A percentile compares a stretch with the other conserved stretches of the same genome.
phyloP scores from a whole-genome alignment of 495 filamentous ascomycete genomes.

The Annulohypoxylon maeteangense region DNA sequence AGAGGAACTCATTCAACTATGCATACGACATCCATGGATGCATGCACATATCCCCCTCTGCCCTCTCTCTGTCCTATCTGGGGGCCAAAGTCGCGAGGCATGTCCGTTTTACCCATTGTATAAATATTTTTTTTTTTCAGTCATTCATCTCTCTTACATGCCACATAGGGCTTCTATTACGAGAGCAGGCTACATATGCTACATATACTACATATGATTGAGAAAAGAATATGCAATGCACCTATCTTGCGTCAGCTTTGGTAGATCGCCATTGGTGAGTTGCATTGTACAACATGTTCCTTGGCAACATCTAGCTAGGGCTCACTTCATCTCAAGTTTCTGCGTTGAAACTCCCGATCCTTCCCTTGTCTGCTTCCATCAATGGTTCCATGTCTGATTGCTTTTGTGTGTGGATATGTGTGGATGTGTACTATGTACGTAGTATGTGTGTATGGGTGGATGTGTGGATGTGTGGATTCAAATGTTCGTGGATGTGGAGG shows the following conservation, averaged over 20 bases:
- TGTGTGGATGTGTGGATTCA: background rate
- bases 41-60: background rate
- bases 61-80: background rate
- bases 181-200: conserved; percentile 12
- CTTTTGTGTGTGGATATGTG: conserved; percentile 3
- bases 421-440: no score
- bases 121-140: conserved; percentile 12
- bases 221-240: conserved; percentile 20
- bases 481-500: background rate
- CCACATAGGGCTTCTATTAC: conserved; percentile 17
- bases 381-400: conserved; percentile 3
- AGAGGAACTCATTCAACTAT: conserved; percentile 10
- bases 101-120: conserved; percentile 14
- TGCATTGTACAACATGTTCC: conserved; percentile 33
- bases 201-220: conserved; percentile 8
- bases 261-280: conserved; percentile 26
- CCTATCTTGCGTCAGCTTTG: conserved; percentile 19
- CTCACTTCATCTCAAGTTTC: conserved; percentile 23
- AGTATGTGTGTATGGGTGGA: background rate
- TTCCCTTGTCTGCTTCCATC: conserved; percentile 28
- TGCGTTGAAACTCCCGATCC: conserved; percentile 43
- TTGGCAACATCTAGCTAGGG: conserved; percentile 28
- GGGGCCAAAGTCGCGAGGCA: conserved; percentile 16
- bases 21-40: conserved; percentile 20
- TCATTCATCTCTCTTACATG: conserved; percentile 20